phyloP scores from a whole-genome alignment of 768 basidiomycete genomes.

The Rickenella mellea region DNA sequence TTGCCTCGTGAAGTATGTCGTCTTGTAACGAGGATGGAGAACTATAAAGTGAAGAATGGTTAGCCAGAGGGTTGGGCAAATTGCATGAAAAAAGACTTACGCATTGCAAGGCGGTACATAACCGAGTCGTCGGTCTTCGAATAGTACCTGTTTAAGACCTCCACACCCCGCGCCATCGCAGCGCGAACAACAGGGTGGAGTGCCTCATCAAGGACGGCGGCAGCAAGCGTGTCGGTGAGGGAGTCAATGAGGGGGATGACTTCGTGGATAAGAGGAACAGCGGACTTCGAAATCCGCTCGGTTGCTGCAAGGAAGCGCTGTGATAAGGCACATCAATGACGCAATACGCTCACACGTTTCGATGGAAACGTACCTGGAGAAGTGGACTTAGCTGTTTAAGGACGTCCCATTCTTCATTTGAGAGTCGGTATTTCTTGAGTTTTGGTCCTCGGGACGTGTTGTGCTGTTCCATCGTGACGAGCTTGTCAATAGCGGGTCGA shows the following conservation, averaged over 20 bases:
- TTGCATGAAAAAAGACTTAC: constrained; percentile 5
- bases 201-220: constrained; percentile 1
- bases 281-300: constrained; percentile 6
- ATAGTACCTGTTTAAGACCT: constrained; percentile 12
- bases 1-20: constrained; percentile 10
- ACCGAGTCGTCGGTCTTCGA: constrained; percentile 7
- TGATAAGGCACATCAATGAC: neutral
- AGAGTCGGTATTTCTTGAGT: constrained; percentile 9
- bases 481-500: constrained; percentile 5
- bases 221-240: constrained; percentile 9
- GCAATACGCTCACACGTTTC: neutral
- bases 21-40: constrained; percentile 13
- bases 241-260: constrained; percentile 16
- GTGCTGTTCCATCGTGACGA: constrained; percentile 11
- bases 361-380: constrained; percentile 9
- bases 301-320: constrained; percentile 9
- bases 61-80: neutral
- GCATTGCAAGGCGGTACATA: constrained; percentile 11
- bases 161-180: constrained; percentile 3
- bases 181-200: constrained; percentile 4
- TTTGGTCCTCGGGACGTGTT: constrained; percentile 6
- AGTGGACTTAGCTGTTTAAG: constrained; percentile 10
- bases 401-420: constrained; percentile 13
- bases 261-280: constrained; percentile 12
- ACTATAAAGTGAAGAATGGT: too few species aligned